Conservation (phyloP, 2,329 filamentous ascomycete genomes). For the Paradendryphiella salina region DNA sequence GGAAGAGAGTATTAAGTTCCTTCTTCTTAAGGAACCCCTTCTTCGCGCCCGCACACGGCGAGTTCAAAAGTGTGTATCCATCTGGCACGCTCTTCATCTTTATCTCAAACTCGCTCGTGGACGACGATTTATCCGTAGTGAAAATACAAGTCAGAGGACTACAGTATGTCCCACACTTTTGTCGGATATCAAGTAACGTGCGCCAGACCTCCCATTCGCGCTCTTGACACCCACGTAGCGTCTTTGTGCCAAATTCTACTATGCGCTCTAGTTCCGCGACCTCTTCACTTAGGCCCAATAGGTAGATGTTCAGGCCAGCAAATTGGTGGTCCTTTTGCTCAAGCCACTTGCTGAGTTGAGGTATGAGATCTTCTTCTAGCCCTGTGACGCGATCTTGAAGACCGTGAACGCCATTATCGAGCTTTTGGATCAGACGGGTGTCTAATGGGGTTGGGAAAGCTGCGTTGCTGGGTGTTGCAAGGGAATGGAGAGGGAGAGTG, state of each 20-base stretch:
- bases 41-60: background rate
- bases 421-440: constrained; percentile 16
- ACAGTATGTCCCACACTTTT: background rate
- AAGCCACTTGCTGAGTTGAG: constrained; percentile 9
- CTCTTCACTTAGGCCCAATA: background rate
- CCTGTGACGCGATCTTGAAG: constrained; percentile 16
- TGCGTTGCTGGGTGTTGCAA: background rate
- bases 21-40: constrained; percentile 1
- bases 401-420: constrained; percentile 13
- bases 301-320: background rate
- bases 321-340: constrained; percentile 11
- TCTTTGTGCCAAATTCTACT: constrained; percentile 11
- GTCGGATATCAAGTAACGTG: constrained; percentile 11
- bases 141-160: constrained; percentile 1
- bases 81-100: background rate
- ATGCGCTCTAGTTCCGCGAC: constrained; percentile 8
- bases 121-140: background rate
- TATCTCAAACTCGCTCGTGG: background rate
- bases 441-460: constrained; percentile 4
- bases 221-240: constrained; percentile 20
- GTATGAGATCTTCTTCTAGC: constrained; percentile 22
- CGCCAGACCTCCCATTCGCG: constrained; percentile 22
- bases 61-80: background rate
- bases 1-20: constrained; percentile 17
- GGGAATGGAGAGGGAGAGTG: background rate